phyloP scores from a whole-genome alignment of 768 basidiomycete genomes.

The Russula virescens region DNA sequence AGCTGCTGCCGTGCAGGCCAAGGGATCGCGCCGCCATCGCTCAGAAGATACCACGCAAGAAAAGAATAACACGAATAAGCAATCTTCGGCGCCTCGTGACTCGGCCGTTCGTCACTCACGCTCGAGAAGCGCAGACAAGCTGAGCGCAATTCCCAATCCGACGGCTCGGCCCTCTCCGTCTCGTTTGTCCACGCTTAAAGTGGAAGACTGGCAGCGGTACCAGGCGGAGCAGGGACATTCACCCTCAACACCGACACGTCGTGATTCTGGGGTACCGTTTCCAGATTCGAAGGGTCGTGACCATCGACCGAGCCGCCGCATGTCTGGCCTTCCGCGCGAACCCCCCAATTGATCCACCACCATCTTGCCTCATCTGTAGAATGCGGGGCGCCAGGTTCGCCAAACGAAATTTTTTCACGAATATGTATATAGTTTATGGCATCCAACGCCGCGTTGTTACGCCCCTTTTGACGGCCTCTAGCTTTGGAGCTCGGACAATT shows the following conservation, averaged over 20 bases:
- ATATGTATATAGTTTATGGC: constrained; percentile 21
- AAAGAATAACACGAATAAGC: constrained; percentile 5
- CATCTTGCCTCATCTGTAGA: neutral
- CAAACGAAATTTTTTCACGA: constrained; percentile 6
- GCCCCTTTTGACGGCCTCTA: constrained; percentile 6
- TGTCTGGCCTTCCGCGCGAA: constrained; percentile 35
- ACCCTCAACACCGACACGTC: constrained; percentile 21
- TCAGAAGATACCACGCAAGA: constrained; percentile 35
- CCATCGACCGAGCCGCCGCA: constrained; percentile 30
- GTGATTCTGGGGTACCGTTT: constrained; percentile 49
- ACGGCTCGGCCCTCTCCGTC: constrained; percentile 41
- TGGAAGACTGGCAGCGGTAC: constrained; percentile 79
- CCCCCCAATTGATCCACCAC: constrained; percentile 32
- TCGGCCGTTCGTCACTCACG: constrained; percentile 37
- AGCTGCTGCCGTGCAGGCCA: constrained; percentile 37
- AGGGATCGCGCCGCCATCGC: constrained; percentile 48
- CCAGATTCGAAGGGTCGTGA: constrained; percentile 38
- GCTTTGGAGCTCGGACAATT: constrained; percentile 4
- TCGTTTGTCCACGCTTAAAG: constrained; percentile 69
- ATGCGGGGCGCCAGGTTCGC: neutral
- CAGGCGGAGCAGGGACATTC: constrained; percentile 44
- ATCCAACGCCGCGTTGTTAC: constrained; percentile 14
- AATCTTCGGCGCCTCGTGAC: constrained; percentile 10
- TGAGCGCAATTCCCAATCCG: constrained; percentile 37
- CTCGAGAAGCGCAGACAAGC: constrained; percentile 56